Evolutionary conservation across 169 alveolate species (phyloP).

Genomic region (Sarcocystis neurona): DNA sequence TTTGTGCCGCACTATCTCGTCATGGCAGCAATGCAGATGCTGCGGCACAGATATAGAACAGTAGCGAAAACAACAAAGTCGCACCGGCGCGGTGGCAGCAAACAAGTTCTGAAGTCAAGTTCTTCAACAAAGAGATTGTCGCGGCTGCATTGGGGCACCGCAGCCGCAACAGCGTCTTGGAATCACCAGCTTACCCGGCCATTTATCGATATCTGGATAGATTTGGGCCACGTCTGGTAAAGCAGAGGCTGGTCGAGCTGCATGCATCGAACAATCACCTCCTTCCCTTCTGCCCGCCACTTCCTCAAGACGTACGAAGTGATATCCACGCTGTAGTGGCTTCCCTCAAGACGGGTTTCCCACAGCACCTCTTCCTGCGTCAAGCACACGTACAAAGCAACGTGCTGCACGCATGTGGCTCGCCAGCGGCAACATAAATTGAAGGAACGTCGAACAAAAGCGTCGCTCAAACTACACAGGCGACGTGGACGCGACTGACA

Average conservation of each 20-base stretch:
- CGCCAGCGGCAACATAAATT: too few species aligned
- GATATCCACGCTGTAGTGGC: slow-evolving; percentile 8
- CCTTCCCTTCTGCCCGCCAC: slow-evolving; percentile 44
- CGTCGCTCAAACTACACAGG: too few species aligned
- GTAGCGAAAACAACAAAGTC: too few species aligned
- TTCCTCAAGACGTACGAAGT: neutral
- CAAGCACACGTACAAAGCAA: too few species aligned
- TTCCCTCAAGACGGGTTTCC: neutral
- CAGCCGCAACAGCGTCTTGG: neutral
- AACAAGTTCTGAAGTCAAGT: too few species aligned
- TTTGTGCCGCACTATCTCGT: too few species aligned
- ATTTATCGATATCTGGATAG: slow-evolving; percentile 38
- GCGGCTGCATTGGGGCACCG: neutral
- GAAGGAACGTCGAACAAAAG: too few species aligned
- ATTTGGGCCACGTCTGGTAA: slow-evolving; percentile 57
- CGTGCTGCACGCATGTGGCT: too few species aligned
- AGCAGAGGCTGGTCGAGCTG: slow-evolving; percentile 45
- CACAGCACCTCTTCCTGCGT: slow-evolving; percentile 23
- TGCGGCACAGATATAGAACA: too few species aligned
- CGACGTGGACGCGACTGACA: too few species aligned
- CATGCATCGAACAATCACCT: slow-evolving; percentile 34
- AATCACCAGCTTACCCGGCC: slow-evolving; percentile 41
- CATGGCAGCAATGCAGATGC: too few species aligned
- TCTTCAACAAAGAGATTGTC: neutral
- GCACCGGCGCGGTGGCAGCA: too few species aligned